Evolutionary conservation across 208 protist genomes (phyloP).

Genomic region (Novymonas esmeraldas): DNA sequence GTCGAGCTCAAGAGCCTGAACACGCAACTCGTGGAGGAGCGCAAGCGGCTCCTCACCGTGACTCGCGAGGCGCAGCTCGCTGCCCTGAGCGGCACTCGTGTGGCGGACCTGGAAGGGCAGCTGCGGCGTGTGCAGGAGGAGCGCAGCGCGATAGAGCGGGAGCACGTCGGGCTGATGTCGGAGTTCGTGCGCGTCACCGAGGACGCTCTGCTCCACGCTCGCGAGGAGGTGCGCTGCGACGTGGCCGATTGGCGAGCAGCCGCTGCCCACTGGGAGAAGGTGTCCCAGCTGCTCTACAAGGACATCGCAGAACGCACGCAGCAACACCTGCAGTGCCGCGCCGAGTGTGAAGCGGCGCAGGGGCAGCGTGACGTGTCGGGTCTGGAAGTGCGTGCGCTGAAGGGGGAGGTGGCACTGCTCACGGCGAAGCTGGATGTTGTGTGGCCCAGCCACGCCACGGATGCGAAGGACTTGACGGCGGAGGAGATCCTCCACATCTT

Average conservation of each 20-base stretch:
- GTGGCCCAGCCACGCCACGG: slow-evolving; percentile 77
- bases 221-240: slow-evolving; percentile 70
- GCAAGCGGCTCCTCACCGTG: slow-evolving; percentile 68
- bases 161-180: slow-evolving; percentile 76
- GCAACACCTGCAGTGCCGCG: slow-evolving; percentile 75
- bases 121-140: slow-evolving; percentile 43
- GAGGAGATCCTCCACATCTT: slow-evolving; percentile 73
- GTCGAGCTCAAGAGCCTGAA: slow-evolving; percentile 81
- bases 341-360: slow-evolving; percentile 87
- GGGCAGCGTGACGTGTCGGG: slow-evolving; percentile 59
- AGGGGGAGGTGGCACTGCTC: slow-evolving; percentile 56
- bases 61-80: slow-evolving; percentile 63
- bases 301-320: slow-evolving; percentile 81
- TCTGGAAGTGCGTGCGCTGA: slow-evolving; percentile 43
- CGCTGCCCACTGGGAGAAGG: slow-evolving; percentile 85
- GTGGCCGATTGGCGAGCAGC: slow-evolving; percentile 59
- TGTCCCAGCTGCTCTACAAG: slow-evolving; percentile 87
- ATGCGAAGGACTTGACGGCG: slow-evolving; percentile 64
- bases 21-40: slow-evolving; percentile 75
- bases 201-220: slow-evolving; percentile 59
- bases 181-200: slow-evolving; percentile 81
- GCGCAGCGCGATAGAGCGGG: slow-evolving; percentile 58
- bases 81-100: slow-evolving; percentile 25
- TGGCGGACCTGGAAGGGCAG: slow-evolving; percentile 59
- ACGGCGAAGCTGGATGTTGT: slow-evolving; percentile 80